A percentile compares a stretch with the other conserved stretches of the same genome.
phyloP scores from a whole-genome alignment of 1,284 basidiomycete genomes.

The Papiliotrema laurentii region DNA sequence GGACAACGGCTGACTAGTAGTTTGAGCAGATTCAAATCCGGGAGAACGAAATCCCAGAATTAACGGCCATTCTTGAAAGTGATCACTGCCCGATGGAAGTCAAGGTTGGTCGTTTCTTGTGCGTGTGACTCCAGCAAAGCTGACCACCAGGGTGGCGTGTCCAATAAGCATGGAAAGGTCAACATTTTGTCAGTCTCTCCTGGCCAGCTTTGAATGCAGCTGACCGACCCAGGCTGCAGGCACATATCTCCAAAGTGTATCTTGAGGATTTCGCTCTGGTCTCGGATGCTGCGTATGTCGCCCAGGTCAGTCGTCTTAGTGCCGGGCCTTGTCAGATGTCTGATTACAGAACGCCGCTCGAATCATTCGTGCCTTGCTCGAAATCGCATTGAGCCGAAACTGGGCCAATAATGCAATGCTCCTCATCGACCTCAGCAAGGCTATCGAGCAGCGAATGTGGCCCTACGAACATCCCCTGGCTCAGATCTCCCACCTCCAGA shows the following conservation, averaged over 20 bases:
- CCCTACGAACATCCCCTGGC: conserved; percentile 89
- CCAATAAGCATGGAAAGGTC: conserved; percentile 83
- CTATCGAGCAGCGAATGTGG: conserved; percentile 89
- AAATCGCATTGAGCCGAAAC: conserved; percentile 87
- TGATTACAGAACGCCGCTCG: conserved; percentile 72
- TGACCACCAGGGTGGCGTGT: conserved; percentile 60
- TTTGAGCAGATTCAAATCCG: conserved; percentile 94
- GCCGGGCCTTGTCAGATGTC: neutral
- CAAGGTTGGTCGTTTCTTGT: conserved; percentile 2
- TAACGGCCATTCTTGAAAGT: conserved; percentile 63
- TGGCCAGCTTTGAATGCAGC: neutral
- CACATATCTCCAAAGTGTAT: conserved; percentile 72
- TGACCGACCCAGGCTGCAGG: conserved; percentile 59
- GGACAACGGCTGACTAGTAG: conserved; percentile 46
- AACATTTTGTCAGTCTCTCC: conserved; percentile 63
- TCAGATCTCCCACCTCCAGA: conserved; percentile 68
- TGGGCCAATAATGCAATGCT: conserved; percentile 80
- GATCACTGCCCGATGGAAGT: conserved; percentile 70
- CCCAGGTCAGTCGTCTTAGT: conserved; percentile 53
- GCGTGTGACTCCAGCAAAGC: neutral
- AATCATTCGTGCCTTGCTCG: conserved; percentile 87
- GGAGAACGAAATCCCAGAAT: conserved; percentile 82
- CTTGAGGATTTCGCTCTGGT: conserved; percentile 96
- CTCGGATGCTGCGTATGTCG: conserved; percentile 89
- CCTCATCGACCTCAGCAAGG: conserved; percentile 89